Evolutionary conservation across 2,329 filamentous ascomycete species (phyloP), one percentile per base, ranked within the genome.

Genomic region (Cucurbitaria berberidis): DNA sequence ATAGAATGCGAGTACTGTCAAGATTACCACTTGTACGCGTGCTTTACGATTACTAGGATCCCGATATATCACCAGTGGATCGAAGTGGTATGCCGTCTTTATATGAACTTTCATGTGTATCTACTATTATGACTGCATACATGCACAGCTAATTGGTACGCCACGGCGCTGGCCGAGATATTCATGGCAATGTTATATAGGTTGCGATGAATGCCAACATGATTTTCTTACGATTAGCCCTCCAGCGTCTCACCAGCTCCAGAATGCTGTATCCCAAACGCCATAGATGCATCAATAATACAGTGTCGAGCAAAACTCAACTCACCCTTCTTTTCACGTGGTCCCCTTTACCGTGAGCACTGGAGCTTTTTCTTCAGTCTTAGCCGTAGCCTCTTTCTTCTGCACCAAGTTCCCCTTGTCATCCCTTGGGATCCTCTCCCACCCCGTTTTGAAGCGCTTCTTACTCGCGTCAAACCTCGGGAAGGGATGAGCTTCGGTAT

Each of bases 401-500:
- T 50, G 45, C 2, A 69, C 46, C 24, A 74, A 38, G 18, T 73
- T 65, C 1, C 72, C 72, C 34, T 73, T 62, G 9, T 55, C 62
- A 54, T 74, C 63, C 16, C 88, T 80, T 2, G 86, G 82, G 73
- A 89, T 89, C 53, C 91, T 80, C 75, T 85, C 78, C 91, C 91
- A 96, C 1, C 91, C 91, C 0, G 91, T 96, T 63, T 84, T 86
- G 73, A 95, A 92, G 32, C 91, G 76, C 63, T 75, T 75, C 63
- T 84, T 85, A 1, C 86, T 87, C 75, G 95, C 86, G 68, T 95
- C 87, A 72, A 99, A 99, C 34, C 89, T 82, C 7, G 95, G 95
- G 54, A 99, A 83, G 1, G 90, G 86, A 75, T 99, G 95, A 1
- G 92, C 95, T 78, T 99, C 95, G 1, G 95, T 99, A 74, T 99